phyloP scores from a whole-genome alignment of 495 filamentous ascomycete species.

The Aspergillus sparsus region DNA sequence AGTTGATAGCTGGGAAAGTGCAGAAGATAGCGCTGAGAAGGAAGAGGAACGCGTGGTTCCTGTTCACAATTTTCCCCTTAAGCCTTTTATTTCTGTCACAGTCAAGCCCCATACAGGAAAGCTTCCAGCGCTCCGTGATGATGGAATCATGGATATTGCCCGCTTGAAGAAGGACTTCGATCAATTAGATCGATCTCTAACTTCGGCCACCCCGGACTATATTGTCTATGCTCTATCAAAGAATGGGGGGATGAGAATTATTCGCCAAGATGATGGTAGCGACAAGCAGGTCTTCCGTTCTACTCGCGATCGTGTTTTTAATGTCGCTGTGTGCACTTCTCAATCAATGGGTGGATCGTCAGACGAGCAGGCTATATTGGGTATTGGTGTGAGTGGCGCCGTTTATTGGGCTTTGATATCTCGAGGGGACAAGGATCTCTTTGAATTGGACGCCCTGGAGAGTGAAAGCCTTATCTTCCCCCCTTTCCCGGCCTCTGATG shows the following conservation, averaged over 20 bases:
- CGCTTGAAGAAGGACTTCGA: conserved; percentile 96
- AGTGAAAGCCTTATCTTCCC: conserved; percentile 80
- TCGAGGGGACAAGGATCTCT: conserved; percentile 68
- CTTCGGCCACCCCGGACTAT: conserved; percentile 83
- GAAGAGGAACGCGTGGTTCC: conserved; percentile 64
- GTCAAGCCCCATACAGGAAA: conserved; percentile 41
- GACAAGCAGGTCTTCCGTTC: conserved; percentile 87
- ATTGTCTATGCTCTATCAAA: conserved; percentile 94
- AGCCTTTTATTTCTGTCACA: conserved; percentile 83
- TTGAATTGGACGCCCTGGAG: conserved; percentile 71
- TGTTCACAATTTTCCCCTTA: conserved; percentile 94
- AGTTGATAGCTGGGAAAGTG: conserved; percentile 75
- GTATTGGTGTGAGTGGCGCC: conserved; percentile 87
- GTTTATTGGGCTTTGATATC: conserved; percentile 87
- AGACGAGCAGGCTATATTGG: conserved; percentile 76
- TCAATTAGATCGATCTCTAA: conserved; percentile 90
- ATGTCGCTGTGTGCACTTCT: conserved; percentile 75
- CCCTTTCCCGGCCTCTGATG: conserved; percentile 71
- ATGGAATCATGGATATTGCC: conserved; percentile 82
- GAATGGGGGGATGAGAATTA: conserved; percentile 85
- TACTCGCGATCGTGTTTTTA: conserved; percentile 88
- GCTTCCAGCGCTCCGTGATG: conserved; percentile 61
- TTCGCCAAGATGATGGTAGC: conserved; percentile 88
- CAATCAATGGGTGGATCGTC: conserved; percentile 41
- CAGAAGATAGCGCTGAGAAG: conserved; percentile 72